Evolutionary conservation across 192 early-diverging fungal genomes (phyloP).

Genomic region (Podochytrium sp.): DNA sequence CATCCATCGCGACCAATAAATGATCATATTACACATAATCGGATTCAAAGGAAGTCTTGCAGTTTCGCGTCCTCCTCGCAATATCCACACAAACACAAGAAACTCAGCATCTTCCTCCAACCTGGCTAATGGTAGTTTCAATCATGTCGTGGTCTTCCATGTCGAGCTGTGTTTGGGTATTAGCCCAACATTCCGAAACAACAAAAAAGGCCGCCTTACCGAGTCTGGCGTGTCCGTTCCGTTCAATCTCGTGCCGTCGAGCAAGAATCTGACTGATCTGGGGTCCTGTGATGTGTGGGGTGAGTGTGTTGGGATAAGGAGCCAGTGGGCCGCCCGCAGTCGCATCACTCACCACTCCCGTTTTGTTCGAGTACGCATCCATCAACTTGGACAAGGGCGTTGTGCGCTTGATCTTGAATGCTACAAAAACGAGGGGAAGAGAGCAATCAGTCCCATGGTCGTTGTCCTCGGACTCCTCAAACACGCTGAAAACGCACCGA

Average conservation of each 20-base stretch:
- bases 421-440: slow-evolving; percentile 47
- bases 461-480: not conserved
- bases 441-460: not conserved
- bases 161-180: too few species aligned
- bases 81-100: too few species aligned
- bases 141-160: too few species aligned
- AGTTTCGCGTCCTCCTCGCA: too few species aligned
- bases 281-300: slow-evolving; percentile 45
- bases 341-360: slow-evolving; percentile 61
- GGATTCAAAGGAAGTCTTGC: too few species aligned
- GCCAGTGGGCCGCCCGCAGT: not conserved
- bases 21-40: too few species aligned
- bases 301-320: not conserved
- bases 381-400: slow-evolving; percentile 92
- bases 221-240: slow-evolving; percentile 82
- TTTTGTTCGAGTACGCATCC: slow-evolving; percentile 90
- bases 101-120: too few species aligned
- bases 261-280: slow-evolving; percentile 85
- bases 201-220: slow-evolving; percentile 48
- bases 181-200: too few species aligned
- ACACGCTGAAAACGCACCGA: slow-evolving; percentile 63
- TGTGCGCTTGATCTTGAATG: slow-evolving; percentile 96
- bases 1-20: too few species aligned
- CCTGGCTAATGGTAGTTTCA: too few species aligned
- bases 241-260: slow-evolving; percentile 86